Conservation (phyloP, 2,329 filamentous ascomycete species). For the Colletotrichum sp. region DNA sequence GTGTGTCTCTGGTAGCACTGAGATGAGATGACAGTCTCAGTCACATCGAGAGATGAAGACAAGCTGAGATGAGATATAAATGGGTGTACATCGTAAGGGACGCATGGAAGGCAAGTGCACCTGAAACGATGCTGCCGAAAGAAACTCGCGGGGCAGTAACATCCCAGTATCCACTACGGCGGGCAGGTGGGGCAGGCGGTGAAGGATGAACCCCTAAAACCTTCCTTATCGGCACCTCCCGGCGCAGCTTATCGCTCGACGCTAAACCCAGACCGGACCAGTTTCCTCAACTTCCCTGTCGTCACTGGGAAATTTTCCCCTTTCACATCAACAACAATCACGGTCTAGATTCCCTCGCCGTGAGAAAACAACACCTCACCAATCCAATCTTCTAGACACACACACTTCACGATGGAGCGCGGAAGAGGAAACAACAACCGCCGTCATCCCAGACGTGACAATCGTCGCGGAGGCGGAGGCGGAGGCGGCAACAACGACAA, state of each 20-base stretch:
- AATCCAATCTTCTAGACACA: not conserved
- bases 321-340: not conserved
- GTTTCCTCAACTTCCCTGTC: constrained; percentile 9
- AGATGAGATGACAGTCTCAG: not conserved
- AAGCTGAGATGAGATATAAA: not conserved
- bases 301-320: constrained; percentile 9
- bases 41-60: rapidly evolving
- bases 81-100: too few relatives aligned
- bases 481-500: not conserved
- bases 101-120: not conserved
- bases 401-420: constrained; percentile 2
- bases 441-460: constrained; percentile 1
- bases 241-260: not conserved
- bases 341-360: not conserved
- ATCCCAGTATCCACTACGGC: not conserved
- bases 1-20: not conserved
- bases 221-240: not conserved
- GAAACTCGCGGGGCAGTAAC: not conserved
- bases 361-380: not conserved
- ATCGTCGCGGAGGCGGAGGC: not conserved
- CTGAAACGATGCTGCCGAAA: not conserved
- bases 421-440: constrained; percentile 10
- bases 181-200: not conserved
- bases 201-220: not conserved
- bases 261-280: not conserved